Conservation (phyloP, 2,329 filamentous ascomycete genomes). For the Curvularia lunata region DNA sequence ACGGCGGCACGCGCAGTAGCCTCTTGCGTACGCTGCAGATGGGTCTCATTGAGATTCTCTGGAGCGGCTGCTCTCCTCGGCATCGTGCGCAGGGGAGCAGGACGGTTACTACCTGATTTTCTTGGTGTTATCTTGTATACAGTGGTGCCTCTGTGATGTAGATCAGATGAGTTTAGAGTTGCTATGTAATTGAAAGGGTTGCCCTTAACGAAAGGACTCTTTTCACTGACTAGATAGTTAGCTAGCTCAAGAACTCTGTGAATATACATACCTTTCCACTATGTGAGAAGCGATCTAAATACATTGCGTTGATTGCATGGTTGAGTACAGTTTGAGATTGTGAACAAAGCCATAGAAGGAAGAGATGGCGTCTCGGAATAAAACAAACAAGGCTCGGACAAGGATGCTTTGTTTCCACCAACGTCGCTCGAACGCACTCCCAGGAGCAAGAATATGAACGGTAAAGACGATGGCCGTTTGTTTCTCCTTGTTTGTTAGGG, state of each 20-base stretch:
- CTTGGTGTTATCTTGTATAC: background rate
- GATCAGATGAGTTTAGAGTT: background rate
- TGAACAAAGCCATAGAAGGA: slow-evolving; percentile 14
- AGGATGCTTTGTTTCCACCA: slow-evolving; percentile 9
- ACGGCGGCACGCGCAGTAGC: background rate
- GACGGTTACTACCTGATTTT: background rate
- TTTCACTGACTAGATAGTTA: background rate
- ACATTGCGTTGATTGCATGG: slow-evolving; percentile 2
- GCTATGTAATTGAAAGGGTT: background rate
- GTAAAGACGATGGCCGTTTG: background rate
- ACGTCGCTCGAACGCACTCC: background rate
- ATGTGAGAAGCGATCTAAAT: slow-evolving; percentile 8
- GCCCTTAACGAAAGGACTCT: background rate
- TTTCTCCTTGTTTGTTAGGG: background rate
- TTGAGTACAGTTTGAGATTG: slow-evolving; percentile 4
- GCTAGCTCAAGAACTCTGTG: background rate
- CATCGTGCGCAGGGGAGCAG: background rate
- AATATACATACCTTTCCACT: background rate
- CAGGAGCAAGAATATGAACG: background rate
- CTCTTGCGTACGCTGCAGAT: background rate
- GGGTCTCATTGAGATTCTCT: background rate
- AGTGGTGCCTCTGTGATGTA: background rate
- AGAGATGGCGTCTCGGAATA: background rate
- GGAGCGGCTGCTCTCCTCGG: background rate
- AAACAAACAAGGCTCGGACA: background rate